phyloP scores from a whole-genome alignment of 176 grass and related monocot species.

The Panicum miliaceum region DNA sequence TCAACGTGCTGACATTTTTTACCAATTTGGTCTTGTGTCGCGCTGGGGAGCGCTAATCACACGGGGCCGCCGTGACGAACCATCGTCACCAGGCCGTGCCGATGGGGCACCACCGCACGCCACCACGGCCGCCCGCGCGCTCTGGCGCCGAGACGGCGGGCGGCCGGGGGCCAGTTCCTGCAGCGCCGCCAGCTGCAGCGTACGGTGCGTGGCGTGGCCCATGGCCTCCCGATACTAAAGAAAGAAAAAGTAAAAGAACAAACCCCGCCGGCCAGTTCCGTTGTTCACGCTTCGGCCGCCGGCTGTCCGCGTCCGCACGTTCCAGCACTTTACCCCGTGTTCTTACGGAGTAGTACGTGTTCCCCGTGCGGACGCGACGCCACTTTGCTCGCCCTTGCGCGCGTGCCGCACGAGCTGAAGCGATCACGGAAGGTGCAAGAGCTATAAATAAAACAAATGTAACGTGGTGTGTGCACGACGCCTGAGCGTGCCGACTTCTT shows the following conservation, averaged over 20 bases:
- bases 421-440: background rate
- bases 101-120: background rate
- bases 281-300: background rate
- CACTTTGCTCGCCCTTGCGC: background rate
- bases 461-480: slow-evolving; percentile 5
- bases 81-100: too few relatives aligned
- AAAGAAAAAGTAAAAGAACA: background rate
- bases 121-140: background rate
- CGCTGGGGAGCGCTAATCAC: too few relatives aligned
- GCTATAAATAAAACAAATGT: background rate
- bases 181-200: background rate
- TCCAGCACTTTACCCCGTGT: background rate
- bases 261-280: background rate
- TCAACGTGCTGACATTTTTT: too few relatives aligned
- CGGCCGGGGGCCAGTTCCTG: background rate
- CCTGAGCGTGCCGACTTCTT: background rate
- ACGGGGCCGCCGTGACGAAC: too few relatives aligned
- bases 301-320: background rate
- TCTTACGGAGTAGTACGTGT: background rate
- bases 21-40: too few relatives aligned
- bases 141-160: background rate
- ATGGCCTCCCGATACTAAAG: background rate
- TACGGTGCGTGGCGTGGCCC: background rate
- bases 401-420: background rate
- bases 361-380: background rate